Evolutionary conservation across 306 rosid species (phyloP).

Genomic region (Hylodesmum podocarpum): DNA sequence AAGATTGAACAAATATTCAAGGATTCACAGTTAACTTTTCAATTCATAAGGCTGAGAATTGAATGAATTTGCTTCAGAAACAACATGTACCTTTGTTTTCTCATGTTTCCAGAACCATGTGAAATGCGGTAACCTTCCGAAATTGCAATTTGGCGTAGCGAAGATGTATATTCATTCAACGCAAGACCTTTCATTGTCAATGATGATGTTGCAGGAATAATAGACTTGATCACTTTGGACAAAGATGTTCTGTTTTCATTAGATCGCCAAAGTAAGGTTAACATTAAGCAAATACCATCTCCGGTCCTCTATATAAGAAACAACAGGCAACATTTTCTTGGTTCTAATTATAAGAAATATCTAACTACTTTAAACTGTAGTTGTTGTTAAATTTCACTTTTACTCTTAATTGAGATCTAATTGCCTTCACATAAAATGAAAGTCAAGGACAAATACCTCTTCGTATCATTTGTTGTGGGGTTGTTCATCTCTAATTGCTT

Average conservation of each 20-base stretch:
- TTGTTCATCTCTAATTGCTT: constrained; percentile 37
- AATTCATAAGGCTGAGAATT: constrained; percentile 1
- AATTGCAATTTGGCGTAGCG: constrained; percentile 71
- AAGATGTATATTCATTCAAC: constrained; percentile 68
- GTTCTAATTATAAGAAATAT: too few species aligned
- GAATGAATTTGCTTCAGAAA: background rate
- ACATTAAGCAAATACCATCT: constrained; percentile 3
- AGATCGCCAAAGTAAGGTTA: constrained; percentile 29
- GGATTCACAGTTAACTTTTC: background rate
- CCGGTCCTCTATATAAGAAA: too few species aligned
- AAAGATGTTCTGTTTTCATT: constrained; percentile 51
- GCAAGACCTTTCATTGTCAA: constrained; percentile 48
- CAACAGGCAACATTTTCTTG: too few species aligned
- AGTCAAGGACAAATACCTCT: constrained; percentile 45
- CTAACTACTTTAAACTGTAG: too few species aligned
- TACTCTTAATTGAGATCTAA: too few species aligned
- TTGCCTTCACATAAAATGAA: too few species aligned
- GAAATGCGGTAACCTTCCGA: constrained; percentile 66
- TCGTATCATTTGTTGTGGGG: constrained; percentile 28
- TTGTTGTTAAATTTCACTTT: too few species aligned
- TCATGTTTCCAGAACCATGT: constrained; percentile 39
- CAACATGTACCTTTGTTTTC: constrained; percentile 59
- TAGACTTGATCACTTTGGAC: constrained; percentile 43
- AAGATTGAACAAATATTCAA: constrained; percentile 16
- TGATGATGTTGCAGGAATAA: constrained; percentile 57